Base-by-base conservation (phyloP, 2,329 filamentous ascomycete genomes). In the Cercospora beticola region DNA sequence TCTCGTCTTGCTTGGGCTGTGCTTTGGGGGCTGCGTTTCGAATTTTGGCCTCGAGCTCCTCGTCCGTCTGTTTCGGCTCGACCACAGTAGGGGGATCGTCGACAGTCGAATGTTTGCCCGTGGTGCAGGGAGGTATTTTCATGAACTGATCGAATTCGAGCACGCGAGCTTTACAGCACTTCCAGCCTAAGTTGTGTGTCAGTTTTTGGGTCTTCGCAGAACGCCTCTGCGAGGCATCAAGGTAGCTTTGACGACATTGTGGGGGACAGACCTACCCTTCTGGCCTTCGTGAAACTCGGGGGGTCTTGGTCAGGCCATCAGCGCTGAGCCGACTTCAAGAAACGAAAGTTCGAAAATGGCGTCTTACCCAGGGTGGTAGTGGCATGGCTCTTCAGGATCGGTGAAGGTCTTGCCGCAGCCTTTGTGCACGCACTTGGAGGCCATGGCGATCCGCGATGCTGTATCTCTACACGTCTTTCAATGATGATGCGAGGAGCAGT, bases 91-190 rank as follows among this genome's bases (percentile, higher is more conserved):
- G 85, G 6, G 87, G 87, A 75, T 90, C 87, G 73, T 97, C 94
- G 70, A 95, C 91, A 12, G 92, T 93, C 12, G 92, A 93, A 84
- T 99, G 95, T 76, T 90, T 94, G 77, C 95, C 95, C 12, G 90
- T 92, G 28, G 95, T 97, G 86, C 95, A 99, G 43, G 95, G 94
- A 61, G 92, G 85, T 75, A 99, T 98, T 69, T 85, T 81, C 81
- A 99, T 92, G 85, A 99, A 99, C 83, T 99, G 95, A 82, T 99
- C 95, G 79, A 99, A 99, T 68, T 93, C 97, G 76, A 99, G 86
- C 76, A 98, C 93, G 77, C 95, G 91, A 67, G 94, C 91, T 83
- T 97, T 98, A 87, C 95, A 99, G 85, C 95, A 99, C 84, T 97
- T 96, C 94, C 95, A 98, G 78, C 95, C 94, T 97, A 76, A 4